Evolutionary conservation across 2,329 filamentous ascomycete genomes (phyloP).

Genomic region (Pyricularia sp.): DNA sequence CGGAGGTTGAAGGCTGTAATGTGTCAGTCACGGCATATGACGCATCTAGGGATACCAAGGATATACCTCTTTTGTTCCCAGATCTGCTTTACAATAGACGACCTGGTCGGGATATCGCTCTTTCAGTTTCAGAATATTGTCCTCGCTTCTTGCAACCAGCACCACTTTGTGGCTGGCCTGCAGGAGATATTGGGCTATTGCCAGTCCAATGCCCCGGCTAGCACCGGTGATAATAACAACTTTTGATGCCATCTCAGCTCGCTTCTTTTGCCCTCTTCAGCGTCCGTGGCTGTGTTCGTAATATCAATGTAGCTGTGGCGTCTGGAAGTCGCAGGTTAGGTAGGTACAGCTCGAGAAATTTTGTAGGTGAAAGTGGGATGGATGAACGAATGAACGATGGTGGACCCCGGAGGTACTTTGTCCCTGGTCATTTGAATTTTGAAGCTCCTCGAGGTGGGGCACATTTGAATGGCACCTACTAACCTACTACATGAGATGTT

Average conservation of each 20-base stretch:
- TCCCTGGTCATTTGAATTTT: not conserved
- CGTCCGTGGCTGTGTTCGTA: not conserved
- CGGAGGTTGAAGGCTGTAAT: not conserved
- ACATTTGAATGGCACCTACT: not conserved
- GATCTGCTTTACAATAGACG: slow-evolving; percentile 45
- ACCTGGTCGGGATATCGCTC: slow-evolving; percentile 41
- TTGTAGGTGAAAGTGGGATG: not conserved
- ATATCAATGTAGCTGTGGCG: not conserved
- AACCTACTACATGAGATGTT: not conserved
- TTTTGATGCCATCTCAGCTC: slow-evolving; percentile 39
- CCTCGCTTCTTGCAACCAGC: slow-evolving; percentile 44
- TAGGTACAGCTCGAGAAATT: not conserved
- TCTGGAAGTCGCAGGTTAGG: not conserved
- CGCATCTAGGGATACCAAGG: too few relatives aligned
- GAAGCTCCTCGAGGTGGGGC: not conserved
- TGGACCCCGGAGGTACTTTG: not conserved
- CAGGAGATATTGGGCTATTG: slow-evolving; percentile 42
- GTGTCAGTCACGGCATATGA: slow-evolving; percentile 1
- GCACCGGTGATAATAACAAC: slow-evolving; percentile 62
- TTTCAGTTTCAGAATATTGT: slow-evolving; percentile 40
- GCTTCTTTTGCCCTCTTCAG: not conserved
- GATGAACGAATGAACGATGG: not conserved
- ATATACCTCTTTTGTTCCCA: slow-evolving; percentile 39
- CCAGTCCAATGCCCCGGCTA: slow-evolving; percentile 53
- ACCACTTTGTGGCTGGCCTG: slow-evolving; percentile 47